Base-by-base conservation (phyloP, 1,139 yeast genomes). In the Debaryomyces coudertii region DNA sequence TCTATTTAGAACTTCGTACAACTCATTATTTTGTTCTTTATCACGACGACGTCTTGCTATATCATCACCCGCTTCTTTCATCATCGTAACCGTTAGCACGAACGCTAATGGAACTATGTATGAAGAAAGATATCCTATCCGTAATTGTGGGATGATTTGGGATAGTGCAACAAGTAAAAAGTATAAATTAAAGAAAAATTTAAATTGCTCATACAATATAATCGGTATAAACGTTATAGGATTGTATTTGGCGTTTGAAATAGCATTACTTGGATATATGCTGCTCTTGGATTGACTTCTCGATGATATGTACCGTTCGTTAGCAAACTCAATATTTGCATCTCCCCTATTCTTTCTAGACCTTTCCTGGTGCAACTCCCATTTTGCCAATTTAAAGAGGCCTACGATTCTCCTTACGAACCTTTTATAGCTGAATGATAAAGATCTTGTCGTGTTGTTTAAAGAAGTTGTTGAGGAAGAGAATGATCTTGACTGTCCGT, bases 21-120 rank as follows among this genome's bases (percentile, higher is more conserved):
- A 65, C 63, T 93, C 98, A 56, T 80, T 80, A 58, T 95, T 95
- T 46, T 95, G 90, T 54, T 92, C 99, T 39, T 76, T 75, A 62
- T 95, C 99, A 53, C 99, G 79, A 53, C 93, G 79, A 45, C 99
- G 79, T 60, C 99, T 82, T 45, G 87, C 87, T 14, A 93, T 79
- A 65, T 95, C 99, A 67, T 95, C 99, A 55, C 90, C 77, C 0
- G 97, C 98, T 63, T 95, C 99, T 65, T 93, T 93, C 57, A 86
- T 73, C 96, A 95, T 90, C 0, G 99, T 95, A 5, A 95, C 96
- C 0, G 87, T 74, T 39, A 95, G 71, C 14, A 95, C 99, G 71
- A 95, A 95, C 1, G 87, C 97, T 46, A 95, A 75, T 0, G 99
- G 99, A 5, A 92, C 97, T 31, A 95, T 77, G 63, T 95, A 95